Evolutionary conservation across 1,284 basidiomycete genomes (phyloP), one percentile per base, ranked within the genome.

Genomic region (Moesziomyces globuligerus): DNA sequence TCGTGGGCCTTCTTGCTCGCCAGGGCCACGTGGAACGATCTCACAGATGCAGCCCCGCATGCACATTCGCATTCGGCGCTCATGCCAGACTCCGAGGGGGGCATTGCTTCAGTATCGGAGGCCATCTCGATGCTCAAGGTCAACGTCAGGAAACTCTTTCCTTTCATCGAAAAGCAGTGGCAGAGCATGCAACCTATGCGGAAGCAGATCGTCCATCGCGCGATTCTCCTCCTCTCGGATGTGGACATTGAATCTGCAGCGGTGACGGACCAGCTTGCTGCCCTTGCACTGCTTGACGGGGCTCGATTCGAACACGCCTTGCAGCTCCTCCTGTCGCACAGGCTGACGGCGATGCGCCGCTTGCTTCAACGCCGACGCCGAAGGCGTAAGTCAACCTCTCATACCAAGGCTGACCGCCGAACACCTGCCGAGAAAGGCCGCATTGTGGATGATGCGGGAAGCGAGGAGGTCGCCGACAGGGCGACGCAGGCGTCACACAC

Each of bases 121-220:
- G 67, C 67, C 6, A 53, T 56, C 18, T 48, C 56, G 20, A 24
- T 58, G 49, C 57, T 65, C 34, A 45, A 43, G 9, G 56, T 71
- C 47, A 60, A 71, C 21, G 64, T 74, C 50, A 59, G 62, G 49
- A 48, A 57, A 10, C 47, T 47, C 1, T 76, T 76, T 26, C 74
- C 74, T 3, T 76, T 74, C 60, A 70, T 75, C 42, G 68, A 69
- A 34, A 67, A 70, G 54, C 74, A 76, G 20, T 72, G 64, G 68
- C 60, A 62, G 26, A 64, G 58, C 40, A 65, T 76, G 52, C 43
- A 55, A 13, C 74, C 72, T 4, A 76, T 76, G 74, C 62, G 67
- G 28, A 72, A 74, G 46, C 72, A 74, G 32, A 68, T 74, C 24
- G 43, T 74, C 0, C 53, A 67, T 18, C 37, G 72, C 23, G 68